phyloP scores from a whole-genome alignment of 495 filamentous ascomycete species.

The Trichoderma parareesei region DNA sequence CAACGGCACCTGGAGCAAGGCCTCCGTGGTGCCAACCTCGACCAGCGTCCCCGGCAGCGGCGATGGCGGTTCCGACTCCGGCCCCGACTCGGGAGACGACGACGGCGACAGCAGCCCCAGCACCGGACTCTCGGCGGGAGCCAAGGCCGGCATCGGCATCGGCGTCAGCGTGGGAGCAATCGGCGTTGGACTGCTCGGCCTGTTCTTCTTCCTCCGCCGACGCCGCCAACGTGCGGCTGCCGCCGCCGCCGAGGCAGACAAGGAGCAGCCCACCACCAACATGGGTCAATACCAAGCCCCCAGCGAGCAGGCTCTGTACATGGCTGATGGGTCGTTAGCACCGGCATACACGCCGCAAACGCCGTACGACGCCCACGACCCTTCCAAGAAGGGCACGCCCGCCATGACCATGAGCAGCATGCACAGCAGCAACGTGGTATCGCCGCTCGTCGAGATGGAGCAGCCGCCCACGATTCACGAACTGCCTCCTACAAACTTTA shows the following conservation, averaged over 20 bases:
- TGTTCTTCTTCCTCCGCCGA: constrained; percentile 20
- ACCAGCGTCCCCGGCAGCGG: neutral
- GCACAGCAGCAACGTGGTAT: neutral
- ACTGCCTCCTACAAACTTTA: neutral
- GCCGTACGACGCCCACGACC: neutral
- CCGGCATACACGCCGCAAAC: neutral
- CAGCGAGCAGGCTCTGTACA: neutral
- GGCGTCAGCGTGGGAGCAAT: constrained; percentile 27
- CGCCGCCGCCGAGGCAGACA: constrained; percentile 13
- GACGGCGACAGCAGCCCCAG: neutral
- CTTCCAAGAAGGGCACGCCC: neutral
- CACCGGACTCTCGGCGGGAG: constrained; percentile 22
- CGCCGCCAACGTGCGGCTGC: constrained; percentile 14
- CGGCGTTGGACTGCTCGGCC: constrained; percentile 21
- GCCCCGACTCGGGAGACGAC: neutral
- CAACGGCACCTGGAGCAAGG: constrained; percentile 19
- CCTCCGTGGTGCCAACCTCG: constrained; percentile 8
- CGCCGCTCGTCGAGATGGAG: neutral
- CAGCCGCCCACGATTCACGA: constrained; percentile 2
- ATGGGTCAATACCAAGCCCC: neutral
- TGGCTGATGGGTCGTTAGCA: neutral
- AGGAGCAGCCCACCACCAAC: constrained; percentile 1
- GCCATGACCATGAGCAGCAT: neutral
- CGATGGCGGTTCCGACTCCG: neutral
- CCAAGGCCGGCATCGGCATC: constrained; percentile 31